A percentile compares a stretch with the other conserved stretches of the same genome.
These are phyloP conservation scores for Pisolithus albus DNA, from an alignment of 768 basidiomycete species.

Conservation along the genomic window DNA sequence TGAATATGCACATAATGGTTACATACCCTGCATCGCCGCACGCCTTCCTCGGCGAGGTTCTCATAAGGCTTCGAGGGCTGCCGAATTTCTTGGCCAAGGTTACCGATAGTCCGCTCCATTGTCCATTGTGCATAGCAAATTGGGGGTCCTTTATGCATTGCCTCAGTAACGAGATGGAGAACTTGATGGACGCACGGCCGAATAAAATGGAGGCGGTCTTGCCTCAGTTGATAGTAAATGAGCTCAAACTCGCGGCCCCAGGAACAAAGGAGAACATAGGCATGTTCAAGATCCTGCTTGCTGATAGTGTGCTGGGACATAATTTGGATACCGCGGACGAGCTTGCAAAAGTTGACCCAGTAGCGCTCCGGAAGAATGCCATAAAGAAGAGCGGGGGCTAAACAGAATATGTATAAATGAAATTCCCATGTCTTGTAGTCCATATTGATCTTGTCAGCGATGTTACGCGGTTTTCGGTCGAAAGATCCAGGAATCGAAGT, in stretches of 20 bases:
- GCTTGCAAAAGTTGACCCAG: slow-evolving; percentile 17
- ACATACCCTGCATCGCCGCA: slow-evolving; percentile 8
- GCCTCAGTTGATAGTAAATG: slow-evolving; percentile 18
- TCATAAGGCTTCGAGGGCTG: slow-evolving; percentile 21
- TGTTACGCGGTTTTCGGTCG: slow-evolving; percentile 15
- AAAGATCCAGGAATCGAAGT: slow-evolving; percentile 12
- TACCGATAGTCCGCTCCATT: slow-evolving; percentile 21
- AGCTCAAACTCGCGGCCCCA: slow-evolving; percentile 23
- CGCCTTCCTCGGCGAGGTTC: slow-evolving; percentile 20
- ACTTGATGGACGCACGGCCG: slow-evolving; percentile 21
- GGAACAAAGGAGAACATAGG: slow-evolving; percentile 9
- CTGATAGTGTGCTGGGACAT: slow-evolving; percentile 15
- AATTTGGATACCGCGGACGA: slow-evolving; percentile 15
- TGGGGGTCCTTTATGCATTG: slow-evolving; percentile 15
- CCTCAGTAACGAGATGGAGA: slow-evolving; percentile 18
- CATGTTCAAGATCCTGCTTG: slow-evolving; percentile 6
- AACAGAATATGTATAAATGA: slow-evolving; percentile 12
- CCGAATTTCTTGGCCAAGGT: slow-evolving; percentile 20
- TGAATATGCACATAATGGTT: too few species aligned
- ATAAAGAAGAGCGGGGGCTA: slow-evolving; percentile 14
- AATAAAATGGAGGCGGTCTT: slow-evolving; percentile 25
- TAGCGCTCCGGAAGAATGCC: slow-evolving; percentile 10
- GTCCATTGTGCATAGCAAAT: slow-evolving; percentile 21
- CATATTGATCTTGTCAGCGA: slow-evolving; percentile 16
- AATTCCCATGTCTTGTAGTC: slow-evolving; percentile 20